Conservation (phyloP, 2,329 filamentous ascomycete species). For the Cladosporium sp. region DNA sequence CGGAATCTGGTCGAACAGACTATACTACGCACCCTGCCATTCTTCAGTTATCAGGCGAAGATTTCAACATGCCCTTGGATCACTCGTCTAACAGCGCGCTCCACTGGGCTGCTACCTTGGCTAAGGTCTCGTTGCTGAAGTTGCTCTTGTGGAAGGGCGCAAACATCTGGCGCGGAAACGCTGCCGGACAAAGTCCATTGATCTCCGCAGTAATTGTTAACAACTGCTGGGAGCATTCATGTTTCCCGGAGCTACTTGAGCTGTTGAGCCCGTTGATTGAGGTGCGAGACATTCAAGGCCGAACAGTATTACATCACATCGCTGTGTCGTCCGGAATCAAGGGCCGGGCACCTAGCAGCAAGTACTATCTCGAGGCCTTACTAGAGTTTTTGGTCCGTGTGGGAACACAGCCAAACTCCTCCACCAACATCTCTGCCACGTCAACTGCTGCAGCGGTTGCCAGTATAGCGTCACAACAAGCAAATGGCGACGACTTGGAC, state of each 20-base stretch:
- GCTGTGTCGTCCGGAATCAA: constrained; percentile 94
- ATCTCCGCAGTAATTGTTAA: constrained; percentile 91
- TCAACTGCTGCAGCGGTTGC: constrained; percentile 33
- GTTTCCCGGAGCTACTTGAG: constrained; percentile 86
- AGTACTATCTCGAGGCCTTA: constrained; percentile 92
- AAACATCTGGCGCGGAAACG: constrained; percentile 82
- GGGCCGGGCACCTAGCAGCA: constrained; percentile 82
- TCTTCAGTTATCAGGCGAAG: constrained; percentile 67
- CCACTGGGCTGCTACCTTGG: constrained; percentile 93
- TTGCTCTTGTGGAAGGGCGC: constrained; percentile 80
- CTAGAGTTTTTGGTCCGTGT: constrained; percentile 92
- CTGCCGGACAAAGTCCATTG: constrained; percentile 82
- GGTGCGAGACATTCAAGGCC: constrained; percentile 79
- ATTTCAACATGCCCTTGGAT: constrained; percentile 91
- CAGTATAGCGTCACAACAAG: constrained; percentile 18
- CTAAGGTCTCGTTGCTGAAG: constrained; percentile 75
- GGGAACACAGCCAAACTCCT: constrained; percentile 28
- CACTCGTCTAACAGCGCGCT: constrained; percentile 82
- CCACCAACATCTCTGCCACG: constrained; percentile 41
- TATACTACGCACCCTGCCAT: constrained; percentile 73
- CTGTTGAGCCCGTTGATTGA: constrained; percentile 87
- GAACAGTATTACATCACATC: constrained; percentile 93
- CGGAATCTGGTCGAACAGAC: constrained; percentile 60
- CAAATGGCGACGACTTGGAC: constrained; percentile 26
- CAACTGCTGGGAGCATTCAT: constrained; percentile 87